phyloP scores from a whole-genome alignment of 2,329 filamentous ascomycete genomes.

The Cryphonectria carpinicola region DNA sequence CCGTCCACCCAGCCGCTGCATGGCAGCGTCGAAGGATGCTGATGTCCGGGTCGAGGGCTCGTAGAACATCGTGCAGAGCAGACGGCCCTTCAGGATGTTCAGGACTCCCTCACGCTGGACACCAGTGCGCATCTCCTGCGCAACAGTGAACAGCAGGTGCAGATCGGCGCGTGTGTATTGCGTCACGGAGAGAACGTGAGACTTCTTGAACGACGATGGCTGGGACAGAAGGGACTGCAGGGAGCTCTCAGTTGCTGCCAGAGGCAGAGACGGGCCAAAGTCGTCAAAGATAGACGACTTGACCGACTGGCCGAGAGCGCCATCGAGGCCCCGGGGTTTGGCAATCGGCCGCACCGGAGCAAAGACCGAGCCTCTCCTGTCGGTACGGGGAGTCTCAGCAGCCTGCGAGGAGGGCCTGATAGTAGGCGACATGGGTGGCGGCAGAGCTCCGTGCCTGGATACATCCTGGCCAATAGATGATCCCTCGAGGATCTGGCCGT shows the following conservation, averaged over 20 bases:
- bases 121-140: conserved; percentile 95
- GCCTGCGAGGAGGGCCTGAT: conserved; percentile 51
- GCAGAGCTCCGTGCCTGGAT: conserved; percentile 66
- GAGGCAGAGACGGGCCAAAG: conserved; percentile 49
- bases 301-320: conserved; percentile 35
- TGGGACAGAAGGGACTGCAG: conserved; percentile 74
- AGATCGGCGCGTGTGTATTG: conserved; percentile 87
- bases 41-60: conserved; percentile 97
- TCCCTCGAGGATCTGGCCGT: conserved; percentile 64
- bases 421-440: conserved; percentile 58
- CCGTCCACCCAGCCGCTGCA: conserved; percentile 94
- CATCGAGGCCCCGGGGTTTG: conserved; percentile 42
- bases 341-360: conserved; percentile 39
- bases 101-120: conserved; percentile 92
- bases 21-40: conserved; percentile 93
- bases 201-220: conserved; percentile 82
- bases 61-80: conserved; percentile 94
- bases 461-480: conserved; percentile 71
- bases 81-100: conserved; percentile 80
- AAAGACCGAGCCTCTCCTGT: conserved; percentile 41
- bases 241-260: conserved; percentile 60
- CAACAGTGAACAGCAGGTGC: conserved; percentile 92
- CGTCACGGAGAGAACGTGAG: conserved; percentile 89
- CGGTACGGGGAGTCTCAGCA: conserved; percentile 35
- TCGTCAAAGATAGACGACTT: conserved; percentile 45